Base-by-base conservation (phyloP, 257 asterid genomes). In the Nicotiana benthamiana region DNA sequence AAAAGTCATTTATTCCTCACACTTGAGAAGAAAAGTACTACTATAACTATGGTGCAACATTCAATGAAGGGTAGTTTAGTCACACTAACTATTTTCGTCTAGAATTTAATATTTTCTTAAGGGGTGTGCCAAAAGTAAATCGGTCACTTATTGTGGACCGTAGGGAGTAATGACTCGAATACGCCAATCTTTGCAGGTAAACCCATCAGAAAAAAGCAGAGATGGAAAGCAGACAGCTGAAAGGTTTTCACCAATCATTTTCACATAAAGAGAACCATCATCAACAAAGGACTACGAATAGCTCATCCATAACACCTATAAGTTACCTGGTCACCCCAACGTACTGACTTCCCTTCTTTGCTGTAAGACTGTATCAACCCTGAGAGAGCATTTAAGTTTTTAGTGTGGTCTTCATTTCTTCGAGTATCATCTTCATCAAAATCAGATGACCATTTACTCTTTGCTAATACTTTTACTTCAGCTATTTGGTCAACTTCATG, bases 321-420 rank as follows among this genome's bases (percentile, higher is more conserved):
- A 65, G 90, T 86, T 95, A 95, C 98, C 99, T 95, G 86, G 85
- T 93, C 99, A 80, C 96, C 92, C 99, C 98, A 95, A 90, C 92
- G 96, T 68, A 95, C 93, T 78, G 95, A 89, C 91, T 95, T 93
- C 89, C 99, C 97, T 90, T 90, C 90, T 92, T 93, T 93, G 83
- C 90, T 80, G 88, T 80, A 86, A 80, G 95, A 85, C 84, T 89
- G 86, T 13, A 64, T 79, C 85, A 88, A 87, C 79, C 91, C 87
- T 82, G 95, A 83, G 83, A 87, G 86, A 75, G 87, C 81, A 80
- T 82, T 83, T 59, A 89, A 82, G 36, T 88, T 93, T 86, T 83
- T 83, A 66, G 63, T 57, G 61, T 85, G 65, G 12, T 59, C 80
- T 87, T 89, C 85, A 81, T 81, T 75, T 83, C 84, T 86, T 46